Evolutionary conservation across 2,329 filamentous ascomycete genomes (phyloP), one percentile per base, ranked within the genome.

Genomic region (Hymenoscyphus occultus): DNA sequence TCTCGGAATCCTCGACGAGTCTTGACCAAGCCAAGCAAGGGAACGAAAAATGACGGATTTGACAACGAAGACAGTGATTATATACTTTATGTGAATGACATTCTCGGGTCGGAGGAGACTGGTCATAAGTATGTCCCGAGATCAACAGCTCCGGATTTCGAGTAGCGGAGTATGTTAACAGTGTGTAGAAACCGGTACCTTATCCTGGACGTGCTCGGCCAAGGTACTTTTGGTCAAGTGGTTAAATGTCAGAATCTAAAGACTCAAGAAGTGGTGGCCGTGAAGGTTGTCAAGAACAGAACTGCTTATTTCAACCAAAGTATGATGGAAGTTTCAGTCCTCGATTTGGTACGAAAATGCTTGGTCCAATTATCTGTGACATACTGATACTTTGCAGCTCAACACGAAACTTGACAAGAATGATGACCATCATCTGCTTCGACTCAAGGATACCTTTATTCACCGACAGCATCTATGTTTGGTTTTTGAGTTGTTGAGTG

Each of bases 251-350:
- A 99, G 78, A 99, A 99, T 74, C 80, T 99, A 73, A 97, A 97
- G 80, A 98, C 95, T 0, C 93, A 97, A 77, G 95, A 99, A 79
- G 95, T 99, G 48, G 95, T 99, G 56, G 95, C 95, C 3, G 95
- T 99, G 71, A 99, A 99, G 80, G 95, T 99, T 63, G 95, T 99
- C 80, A 99, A 99, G 81, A 99, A 99, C 78, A 89, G 94, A 74
- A 99, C 95, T 1, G 95, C 95, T 45, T 99, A 99, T 78, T 99
- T 99, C 82, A 99, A 99, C 76, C 95, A 99, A 78, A 98, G 95
- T 78, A 99, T 99, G 95, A 99, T 99, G 95, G 95, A 99, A 77
- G 95, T 99, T 39, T 99, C 95, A 1, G 95, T 99, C 31, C 83
- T 99, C 65, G 95, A 99, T 78, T 77, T 99, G 83, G 92, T 96